These are phyloP conservation scores for Phytophthora cryptogea DNA, from an alignment of 352 stramenopile species.

Conservation along the genomic window DNA sequence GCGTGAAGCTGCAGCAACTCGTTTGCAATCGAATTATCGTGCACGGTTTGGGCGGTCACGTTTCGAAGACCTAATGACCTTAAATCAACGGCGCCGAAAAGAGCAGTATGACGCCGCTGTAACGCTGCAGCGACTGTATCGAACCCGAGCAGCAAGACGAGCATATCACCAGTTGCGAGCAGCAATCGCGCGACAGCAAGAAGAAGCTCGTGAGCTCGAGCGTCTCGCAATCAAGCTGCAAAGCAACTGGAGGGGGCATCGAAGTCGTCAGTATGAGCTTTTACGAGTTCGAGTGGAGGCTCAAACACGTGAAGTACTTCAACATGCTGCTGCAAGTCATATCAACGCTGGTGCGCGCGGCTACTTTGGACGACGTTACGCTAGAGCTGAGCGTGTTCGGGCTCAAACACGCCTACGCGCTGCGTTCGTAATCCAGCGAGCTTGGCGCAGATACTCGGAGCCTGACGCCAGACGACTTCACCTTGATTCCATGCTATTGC, in stretches of 20 bases:
- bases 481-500: constrained; percentile 52
- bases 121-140: constrained; percentile 63
- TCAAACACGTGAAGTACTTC: constrained; percentile 34
- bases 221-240: constrained; percentile 60
- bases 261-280: constrained; percentile 40
- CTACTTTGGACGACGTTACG: constrained; percentile 59
- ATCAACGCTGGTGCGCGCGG: constrained; percentile 70
- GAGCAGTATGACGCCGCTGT: constrained; percentile 59
- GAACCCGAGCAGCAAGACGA: constrained; percentile 54
- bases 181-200: constrained; percentile 49
- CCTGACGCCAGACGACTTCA: constrained; percentile 46
- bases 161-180: constrained; percentile 54
- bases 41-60: constrained; percentile 67
- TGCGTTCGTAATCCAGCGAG: constrained; percentile 55
- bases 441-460: constrained; percentile 51
- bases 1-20: constrained; percentile 43
- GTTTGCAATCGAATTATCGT: constrained; percentile 62
- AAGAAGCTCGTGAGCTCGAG: constrained; percentile 39
- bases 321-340: constrained; percentile 50
- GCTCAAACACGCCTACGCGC: constrained; percentile 42
- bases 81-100: constrained; percentile 59
- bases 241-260: constrained; percentile 66
- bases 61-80: constrained; percentile 72
- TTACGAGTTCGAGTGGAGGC: constrained; percentile 35
- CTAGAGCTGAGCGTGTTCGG: constrained; percentile 40